These are phyloP conservation scores for Mortierella claussenii DNA, from an alignment of 192 early-diverging fungal species.

Conservation along the genomic window DNA sequence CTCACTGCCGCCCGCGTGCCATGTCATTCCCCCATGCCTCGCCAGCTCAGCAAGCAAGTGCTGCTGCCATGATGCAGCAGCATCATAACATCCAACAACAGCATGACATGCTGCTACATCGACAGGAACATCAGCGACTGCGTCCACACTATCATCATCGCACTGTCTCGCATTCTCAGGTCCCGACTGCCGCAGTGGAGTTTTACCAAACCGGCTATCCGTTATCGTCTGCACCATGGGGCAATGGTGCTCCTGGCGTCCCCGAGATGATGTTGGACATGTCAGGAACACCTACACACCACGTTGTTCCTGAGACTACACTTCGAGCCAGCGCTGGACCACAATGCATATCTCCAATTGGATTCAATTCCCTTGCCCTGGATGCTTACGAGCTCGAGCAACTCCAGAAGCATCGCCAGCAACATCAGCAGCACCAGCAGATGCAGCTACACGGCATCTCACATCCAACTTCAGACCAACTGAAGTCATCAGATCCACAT, in stretches of 20 bases:
- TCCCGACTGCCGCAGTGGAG: not conserved
- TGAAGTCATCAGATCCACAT: conserved; percentile 1
- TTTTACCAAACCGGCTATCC: not conserved
- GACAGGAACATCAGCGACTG: conserved; percentile 5
- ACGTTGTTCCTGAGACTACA: not conserved
- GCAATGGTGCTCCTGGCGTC: not conserved
- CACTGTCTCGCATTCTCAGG: not conserved
- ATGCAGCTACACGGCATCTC: not conserved
- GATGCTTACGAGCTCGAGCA: conserved; percentile 5
- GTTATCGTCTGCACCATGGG: not conserved
- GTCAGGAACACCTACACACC: too few relatives aligned
- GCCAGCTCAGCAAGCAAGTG: not conserved
- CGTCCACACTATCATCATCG: not conserved
- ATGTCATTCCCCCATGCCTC: conserved; percentile 10
- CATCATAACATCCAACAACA: conserved; percentile 5
- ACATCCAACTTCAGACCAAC: not conserved
- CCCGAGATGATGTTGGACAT: not conserved
- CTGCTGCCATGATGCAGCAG: not conserved
- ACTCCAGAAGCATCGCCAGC: conserved; percentile 17
- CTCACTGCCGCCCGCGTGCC: conserved; percentile 1
- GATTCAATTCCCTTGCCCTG: not conserved
- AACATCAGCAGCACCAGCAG: conserved; percentile 19
- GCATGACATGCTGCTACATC: not conserved
- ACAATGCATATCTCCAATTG: not conserved
- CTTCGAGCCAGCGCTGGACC: not conserved